Conservation (phyloP, 2,329 filamentous ascomycete species). For the Colletotrichum agaves region DNA sequence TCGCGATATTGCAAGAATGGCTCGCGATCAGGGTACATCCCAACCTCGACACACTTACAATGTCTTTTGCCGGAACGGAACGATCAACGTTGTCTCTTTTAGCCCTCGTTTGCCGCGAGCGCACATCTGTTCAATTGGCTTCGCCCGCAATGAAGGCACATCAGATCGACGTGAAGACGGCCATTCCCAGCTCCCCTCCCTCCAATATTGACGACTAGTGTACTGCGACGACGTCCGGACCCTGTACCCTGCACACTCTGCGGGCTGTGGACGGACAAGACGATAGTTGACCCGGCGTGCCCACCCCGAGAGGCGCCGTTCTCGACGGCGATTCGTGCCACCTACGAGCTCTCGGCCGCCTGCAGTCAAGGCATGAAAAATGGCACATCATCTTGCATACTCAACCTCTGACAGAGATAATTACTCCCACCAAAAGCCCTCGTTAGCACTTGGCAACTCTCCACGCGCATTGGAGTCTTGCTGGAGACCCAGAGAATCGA, state of each 20-base stretch:
- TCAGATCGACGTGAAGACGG: constrained; percentile 27
- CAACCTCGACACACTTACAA: constrained; percentile 13
- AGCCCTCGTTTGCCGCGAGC: constrained; percentile 29
- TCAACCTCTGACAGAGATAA: constrained; percentile 17
- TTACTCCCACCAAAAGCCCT: constrained; percentile 13
- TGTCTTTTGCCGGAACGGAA: neutral
- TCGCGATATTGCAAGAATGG: constrained; percentile 14
- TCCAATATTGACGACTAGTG: neutral
- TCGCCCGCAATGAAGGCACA: constrained; percentile 26
- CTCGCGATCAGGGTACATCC: constrained; percentile 28
- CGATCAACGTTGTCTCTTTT: constrained; percentile 32
- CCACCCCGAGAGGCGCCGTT: constrained; percentile 27
- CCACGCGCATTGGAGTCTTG: constrained; percentile 16
- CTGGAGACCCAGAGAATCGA: neutral
- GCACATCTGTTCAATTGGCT: constrained; percentile 29
- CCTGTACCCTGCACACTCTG: constrained; percentile 19
- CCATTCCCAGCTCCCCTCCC: constrained; percentile 21
- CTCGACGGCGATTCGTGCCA: constrained; percentile 33
- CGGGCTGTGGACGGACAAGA: constrained; percentile 6
- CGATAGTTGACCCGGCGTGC: constrained; percentile 25
- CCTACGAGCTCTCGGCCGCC: constrained; percentile 28
- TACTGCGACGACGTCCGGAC: constrained; percentile 20
- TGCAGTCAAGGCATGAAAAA: constrained; percentile 41
- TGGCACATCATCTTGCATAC: constrained; percentile 38
- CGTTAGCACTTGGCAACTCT: neutral